Percentiles rank a stretch among this genome's conserved stretches.
phyloP scores from a whole-genome alignment of 192 early-diverging fungal species.

The Obelidium mucronatum region DNA sequence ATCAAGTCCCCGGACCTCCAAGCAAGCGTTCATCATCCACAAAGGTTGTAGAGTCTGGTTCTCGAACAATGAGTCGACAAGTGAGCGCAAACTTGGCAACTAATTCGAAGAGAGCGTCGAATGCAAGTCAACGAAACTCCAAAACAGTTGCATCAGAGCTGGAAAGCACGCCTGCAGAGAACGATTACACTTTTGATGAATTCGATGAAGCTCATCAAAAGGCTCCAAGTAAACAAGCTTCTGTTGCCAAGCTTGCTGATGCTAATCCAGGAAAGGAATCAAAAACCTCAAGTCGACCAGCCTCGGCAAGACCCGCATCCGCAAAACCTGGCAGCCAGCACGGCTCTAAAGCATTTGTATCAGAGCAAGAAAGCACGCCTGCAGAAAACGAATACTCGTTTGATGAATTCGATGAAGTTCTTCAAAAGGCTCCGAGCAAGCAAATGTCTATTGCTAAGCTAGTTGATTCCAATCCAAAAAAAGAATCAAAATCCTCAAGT shows the following conservation, averaged over 20 bases:
- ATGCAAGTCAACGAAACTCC: not conserved
- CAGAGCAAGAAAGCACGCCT: not conserved
- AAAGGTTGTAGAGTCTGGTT: too few species aligned
- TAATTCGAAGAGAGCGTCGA: not conserved
- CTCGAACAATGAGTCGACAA: too few species aligned
- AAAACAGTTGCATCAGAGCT: too few species aligned
- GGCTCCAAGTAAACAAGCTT: not conserved
- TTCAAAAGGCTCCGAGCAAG: not conserved
- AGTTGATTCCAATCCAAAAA: not conserved
- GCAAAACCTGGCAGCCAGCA: not conserved
- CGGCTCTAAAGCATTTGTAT: not conserved
- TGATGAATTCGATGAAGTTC: constrained; percentile 17
- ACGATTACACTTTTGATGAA: not conserved
- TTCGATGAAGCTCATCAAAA: not conserved
- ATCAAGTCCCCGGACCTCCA: too few species aligned
- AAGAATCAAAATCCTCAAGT: not conserved
- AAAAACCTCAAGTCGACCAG: not conserved
- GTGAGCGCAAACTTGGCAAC: too few species aligned
- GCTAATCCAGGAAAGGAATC: not conserved
- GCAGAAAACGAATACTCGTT: constrained; percentile 8
- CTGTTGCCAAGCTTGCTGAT: not conserved
- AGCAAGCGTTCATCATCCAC: too few species aligned
- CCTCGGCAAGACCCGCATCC: not conserved
- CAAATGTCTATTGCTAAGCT: not conserved
- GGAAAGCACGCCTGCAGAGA: too few species aligned